Percentiles rank a stretch among this genome's conserved stretches.
Evolutionary conservation across 2,329 filamentous ascomycete genomes (phyloP).

Genomic region (Hawksworthiomyces lignivorus): DNA sequence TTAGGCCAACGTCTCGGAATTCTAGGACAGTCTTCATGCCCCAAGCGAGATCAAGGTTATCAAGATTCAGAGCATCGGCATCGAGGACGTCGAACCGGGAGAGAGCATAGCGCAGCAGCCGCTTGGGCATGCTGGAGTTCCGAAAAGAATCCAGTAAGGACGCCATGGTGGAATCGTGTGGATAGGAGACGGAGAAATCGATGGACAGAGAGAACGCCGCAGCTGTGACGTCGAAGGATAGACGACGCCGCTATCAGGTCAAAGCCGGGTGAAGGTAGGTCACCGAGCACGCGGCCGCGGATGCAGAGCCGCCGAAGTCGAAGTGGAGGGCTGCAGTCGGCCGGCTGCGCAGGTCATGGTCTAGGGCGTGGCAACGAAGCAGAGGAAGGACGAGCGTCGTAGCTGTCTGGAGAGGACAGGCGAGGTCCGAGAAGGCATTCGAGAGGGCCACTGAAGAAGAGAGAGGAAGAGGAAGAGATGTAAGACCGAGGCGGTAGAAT

Average conservation of each 20-base stretch:
- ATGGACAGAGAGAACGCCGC: background rate
- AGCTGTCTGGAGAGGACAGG: too few relatives aligned
- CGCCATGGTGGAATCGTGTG: constrained; percentile 47
- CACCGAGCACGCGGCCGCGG: constrained; percentile 10
- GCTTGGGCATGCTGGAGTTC: constrained; percentile 75
- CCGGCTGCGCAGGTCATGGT: constrained; percentile 14
- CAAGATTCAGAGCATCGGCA: constrained; percentile 75
- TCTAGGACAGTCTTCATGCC: constrained; percentile 79
- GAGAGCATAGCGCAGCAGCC: constrained; percentile 78
- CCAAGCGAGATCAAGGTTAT: constrained; percentile 75
- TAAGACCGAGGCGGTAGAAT: too few relatives aligned
- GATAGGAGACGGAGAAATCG: background rate
- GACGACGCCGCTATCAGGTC: too few relatives aligned
- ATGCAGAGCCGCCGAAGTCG: constrained; percentile 1
- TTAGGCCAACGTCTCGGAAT: constrained; percentile 77
- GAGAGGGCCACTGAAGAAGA: too few relatives aligned
- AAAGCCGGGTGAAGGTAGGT: too few relatives aligned
- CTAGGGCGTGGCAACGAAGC: background rate
- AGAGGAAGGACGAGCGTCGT: background rate
- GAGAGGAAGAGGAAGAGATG: too few relatives aligned
- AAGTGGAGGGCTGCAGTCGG: constrained; percentile 10
- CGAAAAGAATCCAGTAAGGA: constrained; percentile 60
- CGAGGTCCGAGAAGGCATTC: too few relatives aligned
- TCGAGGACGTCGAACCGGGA: constrained; percentile 81
- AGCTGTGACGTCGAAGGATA: too few relatives aligned